Percentiles rank a stretch among this genome's conserved stretches.
These are phyloP conservation scores for Plasmodium cynomolgi DNA, from an alignment of 169 alveolate species.

Conservation along the genomic window DNA sequence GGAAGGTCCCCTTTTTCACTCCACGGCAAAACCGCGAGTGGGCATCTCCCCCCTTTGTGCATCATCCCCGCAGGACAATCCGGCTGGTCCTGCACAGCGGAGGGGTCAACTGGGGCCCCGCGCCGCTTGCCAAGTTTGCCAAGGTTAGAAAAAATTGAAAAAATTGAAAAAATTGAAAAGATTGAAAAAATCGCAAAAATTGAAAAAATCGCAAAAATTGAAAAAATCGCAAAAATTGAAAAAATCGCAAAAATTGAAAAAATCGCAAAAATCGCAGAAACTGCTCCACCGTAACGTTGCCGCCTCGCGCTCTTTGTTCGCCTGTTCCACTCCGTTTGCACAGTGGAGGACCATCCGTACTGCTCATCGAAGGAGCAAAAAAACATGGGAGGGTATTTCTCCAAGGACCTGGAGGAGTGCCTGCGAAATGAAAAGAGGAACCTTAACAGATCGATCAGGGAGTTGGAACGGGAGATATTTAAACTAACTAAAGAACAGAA, in stretches of 20 bases:
- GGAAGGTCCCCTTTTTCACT: not conserved
- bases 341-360: not conserved
- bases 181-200: not conserved
- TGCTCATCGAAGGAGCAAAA: not conserved
- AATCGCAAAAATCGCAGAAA: too few species aligned
- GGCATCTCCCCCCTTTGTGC: not conserved
- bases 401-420: conserved; percentile 39
- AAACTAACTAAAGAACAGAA: conserved; percentile 37
- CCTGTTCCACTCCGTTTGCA: not conserved
- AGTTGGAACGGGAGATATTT: conserved; percentile 50
- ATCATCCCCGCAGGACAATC: not conserved
- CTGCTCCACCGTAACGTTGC: not conserved
- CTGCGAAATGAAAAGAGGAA: conserved; percentile 58
- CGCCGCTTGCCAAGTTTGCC: not conserved
- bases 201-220: not conserved
- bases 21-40: not conserved
- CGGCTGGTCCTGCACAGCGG: not conserved
- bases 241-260: too few species aligned
- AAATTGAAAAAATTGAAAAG: not conserved
- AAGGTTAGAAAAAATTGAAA: not conserved
- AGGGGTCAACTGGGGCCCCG: not conserved
- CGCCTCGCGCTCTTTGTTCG: not conserved
- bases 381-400: conserved; percentile 40
- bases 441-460: conserved; percentile 40
- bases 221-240: not conserved